Evolutionary conservation across 2,329 filamentous ascomycete genomes (phyloP), one percentile per base, ranked within the genome.

Genomic region (Beauveria scarabaeidicola): DNA sequence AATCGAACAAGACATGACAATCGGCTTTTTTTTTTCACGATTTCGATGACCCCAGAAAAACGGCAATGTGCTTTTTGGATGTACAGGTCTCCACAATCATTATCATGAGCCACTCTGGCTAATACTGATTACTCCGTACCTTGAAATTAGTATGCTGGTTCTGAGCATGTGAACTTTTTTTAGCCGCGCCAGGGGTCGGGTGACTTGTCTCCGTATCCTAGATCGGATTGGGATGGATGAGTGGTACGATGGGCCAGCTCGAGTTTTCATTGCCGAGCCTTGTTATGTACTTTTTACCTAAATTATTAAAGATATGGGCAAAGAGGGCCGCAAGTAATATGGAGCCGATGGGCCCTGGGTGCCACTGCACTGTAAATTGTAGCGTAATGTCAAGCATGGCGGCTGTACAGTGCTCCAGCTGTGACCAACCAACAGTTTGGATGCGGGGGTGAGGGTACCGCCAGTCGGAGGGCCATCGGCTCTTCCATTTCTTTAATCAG

Each of bases 381-480:
- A 32, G 55, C 38, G 55, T 58, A 58, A 58, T 58, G 10, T 27
- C 17, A 51, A 38, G 17, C 38, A 51, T 44, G 55, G 25, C 10
- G 41, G 40, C 40, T 13, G 40, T 25, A 10, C 52, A 17, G 9
- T 44, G 47, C n/a, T 27, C 32, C n/a, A 11, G 43, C 4, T 11
- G 32, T 56, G 17, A 13, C 43, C 53, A 56, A 56, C 43, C 53
- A 47, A 50, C 36, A 44, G 15, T 44, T 58, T 32, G 17, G 43
- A 41, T 59, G 62, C 58, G 57, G 59, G 63, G 57, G 38, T 52
- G 21, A 44, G 62, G 63, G 59, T 64, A 66, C 58, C 61, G 63
- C 60, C 64, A 63, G 63, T 64, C 64, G 65, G 64, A 65, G 65
- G 65, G 54, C 44, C 57, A 65, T 63, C 53, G 64, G 64, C 59